These are phyloP conservation scores for Glebionis coronaria DNA, from an alignment of 129 eudicot species.

Conservation along the genomic window DNA sequence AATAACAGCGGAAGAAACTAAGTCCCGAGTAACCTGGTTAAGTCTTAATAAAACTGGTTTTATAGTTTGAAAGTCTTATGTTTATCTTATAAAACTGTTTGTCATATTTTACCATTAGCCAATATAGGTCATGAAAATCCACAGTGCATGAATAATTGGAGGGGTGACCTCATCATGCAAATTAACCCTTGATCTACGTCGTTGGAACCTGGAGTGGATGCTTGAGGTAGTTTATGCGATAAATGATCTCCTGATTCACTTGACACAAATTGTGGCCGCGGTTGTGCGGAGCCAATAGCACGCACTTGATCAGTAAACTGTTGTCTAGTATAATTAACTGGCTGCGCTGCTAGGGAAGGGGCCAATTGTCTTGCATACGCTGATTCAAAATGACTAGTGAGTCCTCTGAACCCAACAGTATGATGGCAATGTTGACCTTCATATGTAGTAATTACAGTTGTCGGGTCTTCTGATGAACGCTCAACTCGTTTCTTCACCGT, in stretches of 20 bases:
- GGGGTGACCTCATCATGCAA: no score
- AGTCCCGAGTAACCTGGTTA: no score
- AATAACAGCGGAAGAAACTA: no score
- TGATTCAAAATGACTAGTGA: conserved; percentile 34
- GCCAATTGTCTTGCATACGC: conserved; percentile 39
- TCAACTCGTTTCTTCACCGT: conserved; percentile 90
- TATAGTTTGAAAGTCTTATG: no score
- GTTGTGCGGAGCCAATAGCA: conserved; percentile 22
- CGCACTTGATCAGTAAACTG: conserved; percentile 28
- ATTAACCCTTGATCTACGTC: conserved; percentile 68
- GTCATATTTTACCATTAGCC: no score
- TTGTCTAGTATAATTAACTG: conserved; percentile 20
- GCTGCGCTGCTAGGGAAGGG: conserved; percentile 25
- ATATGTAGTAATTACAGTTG: conserved; percentile 83
- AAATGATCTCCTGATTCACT: conserved; percentile 23
- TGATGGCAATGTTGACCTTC: conserved; percentile 97
- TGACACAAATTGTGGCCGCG: conserved; percentile 7
- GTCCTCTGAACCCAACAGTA: conserved; percentile 62
- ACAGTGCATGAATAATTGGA: no score
- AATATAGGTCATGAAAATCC: no score
- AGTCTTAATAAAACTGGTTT: no score
- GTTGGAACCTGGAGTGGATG: conserved; percentile 24
- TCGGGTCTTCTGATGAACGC: conserved; percentile 73
- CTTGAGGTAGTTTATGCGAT: conserved; percentile 19
- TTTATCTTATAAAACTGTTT: no score